Conservation (phyloP, 768 basidiomycete species). For the Xerocomus potaroensis region DNA sequence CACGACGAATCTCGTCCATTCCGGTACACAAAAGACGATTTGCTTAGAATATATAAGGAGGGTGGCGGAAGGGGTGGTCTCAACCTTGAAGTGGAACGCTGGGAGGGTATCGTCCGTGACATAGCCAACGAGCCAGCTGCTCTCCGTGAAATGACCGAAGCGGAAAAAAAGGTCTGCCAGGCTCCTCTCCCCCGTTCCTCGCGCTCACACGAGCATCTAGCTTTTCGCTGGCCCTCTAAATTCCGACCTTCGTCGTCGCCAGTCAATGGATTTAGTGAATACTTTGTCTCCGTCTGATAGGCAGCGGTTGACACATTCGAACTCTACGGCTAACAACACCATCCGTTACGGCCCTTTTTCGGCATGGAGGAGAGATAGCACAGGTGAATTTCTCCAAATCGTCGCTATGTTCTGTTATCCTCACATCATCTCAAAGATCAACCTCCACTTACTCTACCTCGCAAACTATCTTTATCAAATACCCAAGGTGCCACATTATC, state of each 20-base stretch:
- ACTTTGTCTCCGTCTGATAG: slow-evolving; percentile 59
- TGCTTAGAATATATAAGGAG: slow-evolving; percentile 80
- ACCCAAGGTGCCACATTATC: slow-evolving; percentile 45
- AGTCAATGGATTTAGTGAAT: slow-evolving; percentile 69
- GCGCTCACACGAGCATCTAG: slow-evolving; percentile 41
- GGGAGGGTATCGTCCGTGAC: slow-evolving; percentile 86
- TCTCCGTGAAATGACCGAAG: slow-evolving; percentile 74
- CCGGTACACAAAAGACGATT: slow-evolving; percentile 80
- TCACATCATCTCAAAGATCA: slow-evolving; percentile 45
- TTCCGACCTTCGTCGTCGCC: slow-evolving; percentile 83
- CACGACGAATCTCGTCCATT: slow-evolving; percentile 73
- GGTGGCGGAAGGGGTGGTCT: slow-evolving; percentile 69
- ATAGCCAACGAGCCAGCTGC: slow-evolving; percentile 66
- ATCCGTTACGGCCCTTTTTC: slow-evolving; percentile 58
- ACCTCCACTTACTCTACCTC: slow-evolving; percentile 47
- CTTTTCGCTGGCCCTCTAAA: slow-evolving; percentile 78
- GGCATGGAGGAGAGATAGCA: slow-evolving; percentile 62
- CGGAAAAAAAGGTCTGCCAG: slow-evolving; percentile 78
- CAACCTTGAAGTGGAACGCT: slow-evolving; percentile 81
- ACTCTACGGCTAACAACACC: slow-evolving; percentile 46
- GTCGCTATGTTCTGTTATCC: not conserved
- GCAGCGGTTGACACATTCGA: slow-evolving; percentile 50
- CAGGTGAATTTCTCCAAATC: slow-evolving; percentile 41
- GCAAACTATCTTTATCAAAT: slow-evolving; percentile 67
- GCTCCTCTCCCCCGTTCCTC: slow-evolving; percentile 9